Conservation (phyloP, 805 yeast species). For the Pichia phayaonensis region DNA sequence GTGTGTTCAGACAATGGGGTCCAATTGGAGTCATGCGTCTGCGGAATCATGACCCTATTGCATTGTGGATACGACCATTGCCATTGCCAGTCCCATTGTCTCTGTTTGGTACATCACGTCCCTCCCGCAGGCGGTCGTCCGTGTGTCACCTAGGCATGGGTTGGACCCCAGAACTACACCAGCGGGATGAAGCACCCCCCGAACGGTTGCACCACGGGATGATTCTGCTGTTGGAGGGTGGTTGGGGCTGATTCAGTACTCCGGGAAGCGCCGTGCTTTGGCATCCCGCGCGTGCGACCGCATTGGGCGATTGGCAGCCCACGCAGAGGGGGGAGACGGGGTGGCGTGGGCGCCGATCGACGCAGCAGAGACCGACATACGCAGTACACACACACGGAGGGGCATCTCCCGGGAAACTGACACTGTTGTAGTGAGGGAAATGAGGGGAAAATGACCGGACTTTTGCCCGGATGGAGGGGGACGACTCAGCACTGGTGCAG, state of each 20-base stretch:
- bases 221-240: no score
- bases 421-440: neutral
- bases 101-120: no score
- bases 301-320: neutral
- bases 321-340: no score
- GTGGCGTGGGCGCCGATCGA: neutral
- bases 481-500: no score
- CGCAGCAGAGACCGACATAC: no score
- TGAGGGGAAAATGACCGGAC: neutral
- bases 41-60: no score
- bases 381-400: neutral
- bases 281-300: neutral
- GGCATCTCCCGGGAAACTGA: neutral
- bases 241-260: neutral
- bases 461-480: neutral
- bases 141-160: no score
- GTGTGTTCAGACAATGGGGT: no score
- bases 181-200: neutral
- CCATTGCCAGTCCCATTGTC: no score
- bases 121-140: no score
- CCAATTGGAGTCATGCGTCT: neutral
- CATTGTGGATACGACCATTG: no score
- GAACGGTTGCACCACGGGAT: neutral
- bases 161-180: no score
- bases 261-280: neutral